Base-by-base conservation (phyloP, 352 stramenopile species). In the Phytophthora hybrid region DNA sequence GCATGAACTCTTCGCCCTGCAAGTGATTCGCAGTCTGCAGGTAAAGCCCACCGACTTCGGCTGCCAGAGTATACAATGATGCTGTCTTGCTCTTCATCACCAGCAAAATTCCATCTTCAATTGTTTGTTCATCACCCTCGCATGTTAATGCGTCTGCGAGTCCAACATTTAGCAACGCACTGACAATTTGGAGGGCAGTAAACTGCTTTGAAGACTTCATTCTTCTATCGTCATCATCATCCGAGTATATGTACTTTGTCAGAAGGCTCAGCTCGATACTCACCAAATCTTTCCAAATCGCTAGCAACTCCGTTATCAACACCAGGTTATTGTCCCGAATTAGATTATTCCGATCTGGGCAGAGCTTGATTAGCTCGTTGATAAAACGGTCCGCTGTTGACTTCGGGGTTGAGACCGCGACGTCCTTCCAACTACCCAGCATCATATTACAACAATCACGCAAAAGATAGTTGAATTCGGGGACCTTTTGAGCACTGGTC, bases 391-490 rank as follows among this genome's bases (percentile, higher is more conserved):
- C 88, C 9, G 66, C 58, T 9, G 65, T 75, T 3, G 67, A 69
- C 9, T 53, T 56, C 18, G 82, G 41, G 11, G 59, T 60, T 31
- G 44, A 26, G 10, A 80, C 41, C 4, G 70, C 53, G 14, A 87
- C 67, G 26, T 85, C 64, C 41, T 84, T 81, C 87, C 86, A 93
- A 14, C 69, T 69, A 63, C 81, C 76, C 9, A 93, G 53, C 21
- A 91, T 49, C 41, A 95, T 60, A 41, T 83, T 71, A 47, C 87
- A 95, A 41, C 84, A 89, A 71, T 96, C 90, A 34, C 88, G 84
- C 46, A 96, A 71, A 46, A 96, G 64, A 63, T 95, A 95, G 49
- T 87, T 82, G 56, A 95, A 94, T 55, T 94, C 86, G 37, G 74
- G 60, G 9, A 49, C 52, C 19, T 61, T 70, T 56, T 76, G 59